Percentiles rank a stretch among this genome's conserved stretches.
phyloP scores from a whole-genome alignment of 1,284 basidiomycete species.

The Sporisorium graminicola region DNA sequence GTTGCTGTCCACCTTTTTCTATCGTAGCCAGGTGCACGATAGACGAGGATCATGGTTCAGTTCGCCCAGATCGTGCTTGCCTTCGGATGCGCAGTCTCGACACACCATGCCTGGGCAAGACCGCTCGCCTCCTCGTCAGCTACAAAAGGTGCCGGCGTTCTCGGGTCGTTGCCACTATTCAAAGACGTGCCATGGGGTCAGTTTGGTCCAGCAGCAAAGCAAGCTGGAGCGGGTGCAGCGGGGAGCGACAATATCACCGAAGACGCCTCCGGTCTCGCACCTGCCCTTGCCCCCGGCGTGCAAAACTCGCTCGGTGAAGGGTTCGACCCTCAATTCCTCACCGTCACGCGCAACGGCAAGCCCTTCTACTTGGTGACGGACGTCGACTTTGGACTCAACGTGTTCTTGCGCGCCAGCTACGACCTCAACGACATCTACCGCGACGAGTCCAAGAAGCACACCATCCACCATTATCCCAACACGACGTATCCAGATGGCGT shows the following conservation, averaged over 20 bases:
- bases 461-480: conserved; percentile 32
- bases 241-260: conserved; percentile 47
- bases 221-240: conserved; percentile 17
- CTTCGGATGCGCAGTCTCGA: background rate
- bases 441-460: conserved; percentile 28
- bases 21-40: conserved; percentile 26
- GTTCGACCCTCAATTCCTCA: conserved; percentile 45
- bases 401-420: conserved; percentile 34
- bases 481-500: conserved; percentile 34
- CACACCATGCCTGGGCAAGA: conserved; percentile 4
- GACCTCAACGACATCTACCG: conserved; percentile 44
- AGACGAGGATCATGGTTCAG: background rate
- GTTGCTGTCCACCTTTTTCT: background rate
- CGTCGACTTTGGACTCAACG: conserved; percentile 39
- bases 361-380: conserved; percentile 44
- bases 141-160: background rate
- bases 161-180: background rate
- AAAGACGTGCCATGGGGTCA: conserved; percentile 32
- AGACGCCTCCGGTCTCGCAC: conserved; percentile 37
- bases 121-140: conserved; percentile 5
- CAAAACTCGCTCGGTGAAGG: conserved; percentile 41
- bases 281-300: conserved; percentile 35
- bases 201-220: conserved; percentile 27
- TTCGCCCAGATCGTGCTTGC: background rate
- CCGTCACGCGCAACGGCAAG: conserved; percentile 15